Evolutionary conservation across 1,284 basidiomycete species (phyloP), one percentile per base, ranked within the genome.

Genomic region (Fomitopsis pinicola): DNA sequence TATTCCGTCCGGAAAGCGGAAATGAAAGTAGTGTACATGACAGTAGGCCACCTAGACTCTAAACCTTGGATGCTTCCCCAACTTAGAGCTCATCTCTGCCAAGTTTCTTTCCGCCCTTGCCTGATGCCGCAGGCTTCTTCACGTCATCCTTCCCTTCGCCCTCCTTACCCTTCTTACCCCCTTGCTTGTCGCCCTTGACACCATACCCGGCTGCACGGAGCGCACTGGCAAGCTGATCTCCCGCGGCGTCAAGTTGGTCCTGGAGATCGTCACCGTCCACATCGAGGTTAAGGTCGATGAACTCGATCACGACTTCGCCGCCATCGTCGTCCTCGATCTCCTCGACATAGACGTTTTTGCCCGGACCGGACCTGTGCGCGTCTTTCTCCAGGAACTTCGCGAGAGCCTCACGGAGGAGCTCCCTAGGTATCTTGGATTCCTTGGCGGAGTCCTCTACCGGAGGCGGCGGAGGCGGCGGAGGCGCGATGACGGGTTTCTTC

Each of bases 221-320:
- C 38, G 75, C 70, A 33, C 81, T 77, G 57, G 75, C 73, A 50
- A 82, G 68, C 55, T 68, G 68, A 61, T 70, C 66, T 59, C 69
- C 72, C 56, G 71, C 70, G 42, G 35, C 36, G 73, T 71, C 45
- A 69, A 48, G 38, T 66, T 66, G 59, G 67, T 68, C 59, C 71
- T 66, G 36, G 69, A 73, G 30, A 50, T 53, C 67, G 38, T 60
- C 59, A 50, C 68, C 72, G 65, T 65, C 65, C 55, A 57, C 2
- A 19, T 52, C 53, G 8, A 66, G 42, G 46, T 71, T 68, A 22
- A 64, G 26, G 57, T 68, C 70, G 58, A 83, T 64, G 64, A 88
- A 76, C 70, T 89, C 82, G 64, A 89, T 76, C 50, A 87, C 63
- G 58, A 87, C 70, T 61, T 84, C 83, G 30, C 80, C 82, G 52